Evolutionary conservation across 176 grass and related monocot genomes (phyloP).

Genomic region (Stipa capillata): DNA sequence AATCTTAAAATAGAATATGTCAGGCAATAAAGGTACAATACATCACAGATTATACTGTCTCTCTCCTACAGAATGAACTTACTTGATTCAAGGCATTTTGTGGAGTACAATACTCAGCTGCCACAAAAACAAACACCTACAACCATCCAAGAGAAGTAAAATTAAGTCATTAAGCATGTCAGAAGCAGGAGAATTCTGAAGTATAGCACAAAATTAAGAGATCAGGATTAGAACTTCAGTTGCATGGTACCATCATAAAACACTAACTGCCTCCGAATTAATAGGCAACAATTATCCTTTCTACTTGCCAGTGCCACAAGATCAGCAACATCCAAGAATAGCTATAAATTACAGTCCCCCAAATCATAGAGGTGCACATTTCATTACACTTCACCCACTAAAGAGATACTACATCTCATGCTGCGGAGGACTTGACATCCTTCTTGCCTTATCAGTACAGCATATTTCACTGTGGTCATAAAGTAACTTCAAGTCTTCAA

Average conservation of each 20-base stretch:
- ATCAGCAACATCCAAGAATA: neutral
- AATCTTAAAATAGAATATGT: neutral
- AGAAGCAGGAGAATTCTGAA: neutral
- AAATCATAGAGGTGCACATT: neutral
- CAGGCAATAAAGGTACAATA: neutral
- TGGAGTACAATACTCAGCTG: conserved; percentile 85
- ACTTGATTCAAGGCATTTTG: conserved; percentile 97
- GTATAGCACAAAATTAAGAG: neutral
- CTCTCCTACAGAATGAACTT: neutral
- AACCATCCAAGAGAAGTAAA: conserved; percentile 4
- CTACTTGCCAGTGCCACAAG: neutral
- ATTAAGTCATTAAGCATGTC: neutral
- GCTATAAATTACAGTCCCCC: too few species aligned
- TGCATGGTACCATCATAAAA: neutral
- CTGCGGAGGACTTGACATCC: neutral
- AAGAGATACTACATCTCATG: neutral
- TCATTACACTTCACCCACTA: neutral
- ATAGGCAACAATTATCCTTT: neutral
- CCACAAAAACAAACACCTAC: conserved; percentile 98
- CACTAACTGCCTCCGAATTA: neutral
- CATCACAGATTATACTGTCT: neutral
- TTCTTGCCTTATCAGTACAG: neutral
- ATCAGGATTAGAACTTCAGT: neutral
- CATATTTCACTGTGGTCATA: neutral
- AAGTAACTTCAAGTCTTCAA: neutral